Conservation (phyloP, 495 filamentous ascomycete genomes). For the Aspergillus baeticus region DNA sequence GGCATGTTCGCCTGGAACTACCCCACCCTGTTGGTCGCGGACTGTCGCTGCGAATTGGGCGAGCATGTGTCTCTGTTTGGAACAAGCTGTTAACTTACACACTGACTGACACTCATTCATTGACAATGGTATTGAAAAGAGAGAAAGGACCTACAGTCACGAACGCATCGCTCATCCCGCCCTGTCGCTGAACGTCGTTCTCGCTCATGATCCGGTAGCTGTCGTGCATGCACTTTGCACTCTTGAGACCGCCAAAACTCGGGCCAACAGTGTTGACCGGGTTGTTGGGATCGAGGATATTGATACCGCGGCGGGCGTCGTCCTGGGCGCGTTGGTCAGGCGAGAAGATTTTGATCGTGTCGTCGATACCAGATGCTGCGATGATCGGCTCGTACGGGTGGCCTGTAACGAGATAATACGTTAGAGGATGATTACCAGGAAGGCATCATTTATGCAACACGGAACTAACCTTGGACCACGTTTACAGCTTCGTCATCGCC, state of each 20-base stretch:
- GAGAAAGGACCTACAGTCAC: conserved; percentile 55
- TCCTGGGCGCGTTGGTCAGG: conserved; percentile 59
- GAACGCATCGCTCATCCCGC: conserved; percentile 59
- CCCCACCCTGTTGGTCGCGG: conserved; percentile 31
- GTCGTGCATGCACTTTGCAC: conserved; percentile 58
- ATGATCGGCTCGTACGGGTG: conserved; percentile 73
- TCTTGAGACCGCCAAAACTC: conserved; percentile 46
- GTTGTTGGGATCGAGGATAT: conserved; percentile 48
- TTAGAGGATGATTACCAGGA: background rate
- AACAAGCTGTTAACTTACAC: background rate
- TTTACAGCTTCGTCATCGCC: conserved; percentile 75
- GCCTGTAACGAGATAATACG: conserved; percentile 32
- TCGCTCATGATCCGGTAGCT: conserved; percentile 63
- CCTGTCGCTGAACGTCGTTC: conserved; percentile 63
- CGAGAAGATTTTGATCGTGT: conserved; percentile 75
- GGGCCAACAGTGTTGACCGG: conserved; percentile 31
- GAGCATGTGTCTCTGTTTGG: conserved; percentile 56
- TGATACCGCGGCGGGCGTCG: conserved; percentile 54
- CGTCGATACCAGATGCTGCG: conserved; percentile 70
- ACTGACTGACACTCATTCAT: too few species aligned
- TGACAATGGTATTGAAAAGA: too few species aligned
- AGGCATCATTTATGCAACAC: background rate
- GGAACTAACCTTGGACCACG: conserved; percentile 59
- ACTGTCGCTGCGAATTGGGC: conserved; percentile 51
- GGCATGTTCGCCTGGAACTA: conserved; percentile 13